Evolutionary conservation across 352 stramenopile species (phyloP).

Genomic region (Peronospora destructor): DNA sequence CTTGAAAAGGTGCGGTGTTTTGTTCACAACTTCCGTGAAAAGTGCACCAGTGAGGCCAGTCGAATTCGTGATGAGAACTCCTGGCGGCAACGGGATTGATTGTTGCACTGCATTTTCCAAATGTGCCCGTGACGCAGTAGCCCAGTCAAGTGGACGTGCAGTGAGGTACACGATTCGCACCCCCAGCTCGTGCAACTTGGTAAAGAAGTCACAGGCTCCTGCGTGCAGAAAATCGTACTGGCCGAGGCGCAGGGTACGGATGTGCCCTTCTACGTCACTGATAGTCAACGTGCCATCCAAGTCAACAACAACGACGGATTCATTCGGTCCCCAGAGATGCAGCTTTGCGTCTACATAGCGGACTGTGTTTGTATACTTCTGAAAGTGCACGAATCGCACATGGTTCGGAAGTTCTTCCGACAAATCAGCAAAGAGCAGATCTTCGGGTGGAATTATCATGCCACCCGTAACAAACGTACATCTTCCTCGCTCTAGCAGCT

Average conservation of each 20-base stretch:
- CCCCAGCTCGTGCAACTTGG: slow-evolving; percentile 62
- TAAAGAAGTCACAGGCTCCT: slow-evolving; percentile 75
- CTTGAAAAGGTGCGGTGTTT: slow-evolving; percentile 82
- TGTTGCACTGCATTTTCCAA: slow-evolving; percentile 71
- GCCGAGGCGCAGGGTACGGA: slow-evolving; percentile 69
- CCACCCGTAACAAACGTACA: slow-evolving; percentile 61
- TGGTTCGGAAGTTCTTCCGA: slow-evolving; percentile 56
- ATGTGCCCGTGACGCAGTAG: slow-evolving; percentile 56
- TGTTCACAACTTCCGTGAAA: slow-evolving; percentile 82
- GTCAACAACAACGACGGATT: slow-evolving; percentile 74
- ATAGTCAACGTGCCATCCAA: slow-evolving; percentile 81
- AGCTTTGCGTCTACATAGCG: slow-evolving; percentile 70
- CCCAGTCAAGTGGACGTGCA: slow-evolving; percentile 73
- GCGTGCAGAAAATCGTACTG: slow-evolving; percentile 82
- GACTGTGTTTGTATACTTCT: slow-evolving; percentile 57
- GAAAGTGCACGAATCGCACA: slow-evolving; percentile 75
- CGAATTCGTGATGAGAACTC: slow-evolving; percentile 77
- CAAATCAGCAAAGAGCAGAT: slow-evolving; percentile 50
- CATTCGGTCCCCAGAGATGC: slow-evolving; percentile 71
- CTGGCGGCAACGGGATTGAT: slow-evolving; percentile 45
- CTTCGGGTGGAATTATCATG: slow-evolving; percentile 45
- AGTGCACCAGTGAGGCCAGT: slow-evolving; percentile 69
- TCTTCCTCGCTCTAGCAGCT: slow-evolving; percentile 55
- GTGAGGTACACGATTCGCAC: slow-evolving; percentile 80
- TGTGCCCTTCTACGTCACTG: slow-evolving; percentile 81